A percentile compares a stretch with the other conserved stretches of the same genome.
Evolutionary conservation across 2,329 filamentous ascomycete species (phyloP).

Genomic region (Epichloe scottii): DNA sequence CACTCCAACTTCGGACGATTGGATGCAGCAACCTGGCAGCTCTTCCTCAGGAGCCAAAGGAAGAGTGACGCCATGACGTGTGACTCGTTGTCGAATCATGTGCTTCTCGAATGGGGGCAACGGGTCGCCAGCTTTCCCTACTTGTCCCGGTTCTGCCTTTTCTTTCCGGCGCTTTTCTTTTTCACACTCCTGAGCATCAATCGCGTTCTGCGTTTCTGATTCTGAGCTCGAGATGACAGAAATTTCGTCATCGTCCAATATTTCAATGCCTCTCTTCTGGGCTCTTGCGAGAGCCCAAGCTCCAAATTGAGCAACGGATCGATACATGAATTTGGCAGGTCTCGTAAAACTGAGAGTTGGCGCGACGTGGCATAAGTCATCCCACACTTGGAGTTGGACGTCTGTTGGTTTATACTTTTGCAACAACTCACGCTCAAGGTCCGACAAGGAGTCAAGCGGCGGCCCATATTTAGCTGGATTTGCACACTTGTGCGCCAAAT

Average conservation of each 20-base stretch:
- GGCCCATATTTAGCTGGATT: slow-evolving; percentile 68
- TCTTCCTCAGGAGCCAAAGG: slow-evolving; percentile 52
- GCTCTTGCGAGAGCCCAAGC: slow-evolving; percentile 81
- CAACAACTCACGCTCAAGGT: slow-evolving; percentile 46
- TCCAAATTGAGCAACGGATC: slow-evolving; percentile 83
- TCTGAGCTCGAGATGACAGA: slow-evolving; percentile 57
- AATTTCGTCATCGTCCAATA: slow-evolving; percentile 64
- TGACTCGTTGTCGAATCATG: slow-evolving; percentile 87
- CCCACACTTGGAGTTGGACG: slow-evolving; percentile 92
- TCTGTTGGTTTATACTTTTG: slow-evolving; percentile 68
- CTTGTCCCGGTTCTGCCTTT: slow-evolving; percentile 21
- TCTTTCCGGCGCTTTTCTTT: slow-evolving; percentile 9
- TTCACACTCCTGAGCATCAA: slow-evolving; percentile 12
- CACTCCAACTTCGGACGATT: slow-evolving; percentile 56
- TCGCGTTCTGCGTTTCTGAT: slow-evolving; percentile 18
- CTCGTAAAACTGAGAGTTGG: slow-evolving; percentile 90
- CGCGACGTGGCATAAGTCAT: slow-evolving; percentile 83
- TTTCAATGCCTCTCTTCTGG: slow-evolving; percentile 68
- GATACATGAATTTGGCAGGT: slow-evolving; percentile 95
- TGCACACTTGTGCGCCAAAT: slow-evolving; percentile 87
- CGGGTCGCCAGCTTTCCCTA: slow-evolving; percentile 79
- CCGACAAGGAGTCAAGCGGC: slow-evolving; percentile 47
- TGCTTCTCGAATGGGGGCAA: slow-evolving; percentile 67
- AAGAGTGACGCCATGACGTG: slow-evolving; percentile 62
- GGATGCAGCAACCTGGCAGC: slow-evolving; percentile 52